phyloP scores from a whole-genome alignment of 192 early-diverging fungal genomes.

The Fimicolochytrium jonesii region DNA sequence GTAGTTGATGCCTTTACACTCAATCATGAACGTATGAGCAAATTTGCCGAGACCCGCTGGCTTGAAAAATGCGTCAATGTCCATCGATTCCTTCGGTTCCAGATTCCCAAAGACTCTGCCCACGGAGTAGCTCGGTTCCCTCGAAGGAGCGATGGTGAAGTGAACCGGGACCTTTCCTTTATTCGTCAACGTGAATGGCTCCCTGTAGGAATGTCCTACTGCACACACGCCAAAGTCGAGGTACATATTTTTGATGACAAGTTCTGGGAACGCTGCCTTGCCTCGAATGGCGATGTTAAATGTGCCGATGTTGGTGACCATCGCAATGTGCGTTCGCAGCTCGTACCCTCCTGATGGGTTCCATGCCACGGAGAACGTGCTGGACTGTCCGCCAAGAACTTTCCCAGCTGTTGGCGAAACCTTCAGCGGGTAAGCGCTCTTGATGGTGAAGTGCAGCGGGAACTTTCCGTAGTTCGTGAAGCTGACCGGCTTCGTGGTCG shows the following conservation, averaged over 20 bases:
- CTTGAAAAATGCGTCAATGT: conserved; percentile 46
- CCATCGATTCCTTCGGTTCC: conserved; percentile 41
- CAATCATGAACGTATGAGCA: conserved; percentile 48
- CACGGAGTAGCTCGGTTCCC: conserved; percentile 45
- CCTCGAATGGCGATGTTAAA: conserved; percentile 53
- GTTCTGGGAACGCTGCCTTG: conserved; percentile 58
- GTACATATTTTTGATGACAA: conserved; percentile 45
- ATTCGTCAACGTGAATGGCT: conserved; percentile 46
- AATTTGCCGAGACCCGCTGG: conserved; percentile 42
- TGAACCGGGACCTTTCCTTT: conserved; percentile 56
- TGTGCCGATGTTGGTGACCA: conserved; percentile 60
- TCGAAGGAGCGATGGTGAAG: conserved; percentile 47
- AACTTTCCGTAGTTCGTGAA: conserved; percentile 56
- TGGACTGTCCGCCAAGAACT: conserved; percentile 40
- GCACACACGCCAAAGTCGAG: conserved; percentile 63
- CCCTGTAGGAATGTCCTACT: conserved; percentile 44
- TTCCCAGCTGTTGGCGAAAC: conserved; percentile 35
- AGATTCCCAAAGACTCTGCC: conserved; percentile 35
- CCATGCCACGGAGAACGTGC: conserved; percentile 44
- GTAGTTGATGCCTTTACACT: conserved; percentile 62
- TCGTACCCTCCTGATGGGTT: conserved; percentile 60
- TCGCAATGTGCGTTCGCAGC: conserved; percentile 47
- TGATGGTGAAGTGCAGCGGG: conserved; percentile 45
- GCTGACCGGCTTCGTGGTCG: conserved; percentile 40
- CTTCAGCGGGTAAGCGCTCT: conserved; percentile 57